Base-by-base conservation (phyloP, 148 eudicot genomes). In the Cornus florida region DNA sequence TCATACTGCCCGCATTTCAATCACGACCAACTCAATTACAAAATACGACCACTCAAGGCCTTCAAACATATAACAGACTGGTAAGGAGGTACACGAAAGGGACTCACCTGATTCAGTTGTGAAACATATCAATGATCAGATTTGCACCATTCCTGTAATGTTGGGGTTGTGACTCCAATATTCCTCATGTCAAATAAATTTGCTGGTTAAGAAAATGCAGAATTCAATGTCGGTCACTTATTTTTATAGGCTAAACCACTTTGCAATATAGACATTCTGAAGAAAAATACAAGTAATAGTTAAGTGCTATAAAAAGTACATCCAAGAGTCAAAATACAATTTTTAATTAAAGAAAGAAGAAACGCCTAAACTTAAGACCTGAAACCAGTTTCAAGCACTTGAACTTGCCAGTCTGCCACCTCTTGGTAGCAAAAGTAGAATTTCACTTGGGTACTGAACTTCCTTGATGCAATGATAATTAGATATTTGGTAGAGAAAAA, bases 171-270 rank as follows among this genome's bases (percentile, higher is more conserved):
- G 64, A 95, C 94, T 73, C 94, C 97, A 68, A 95, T 78, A 71
- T 92, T 93, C 71, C 81, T 89, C 97, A 93, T 93, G 85, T 95
- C 97, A 2, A 74, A 76, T 5, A 95, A 78, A 82, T 93, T 95
- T 24, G 97, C 98, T 95, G 91, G 79, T 80, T 70, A 71, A 84
- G 77, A 62, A 75, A 41, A 14, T 60, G 1, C 12, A 33, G 13
- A 20, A 57, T 38, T 48, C 16, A 46, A 74, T 22, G 84, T 88
- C 80, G 88, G 87, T 60, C 50, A 20, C 12, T 28, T 13, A 19
- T 68, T 66, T 23, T 8, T 50, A 66, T 46, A 67, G 65, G 72
- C 53, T 57, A 28, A 75, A 57, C 10, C 31, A 50, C 48, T 23
- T 3, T n/a, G 68, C 70, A 67, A 28, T 39, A 16, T 41, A 7